phyloP scores from a whole-genome alignment of 169 alveolate genomes.

The Babesia gibsoni region DNA sequence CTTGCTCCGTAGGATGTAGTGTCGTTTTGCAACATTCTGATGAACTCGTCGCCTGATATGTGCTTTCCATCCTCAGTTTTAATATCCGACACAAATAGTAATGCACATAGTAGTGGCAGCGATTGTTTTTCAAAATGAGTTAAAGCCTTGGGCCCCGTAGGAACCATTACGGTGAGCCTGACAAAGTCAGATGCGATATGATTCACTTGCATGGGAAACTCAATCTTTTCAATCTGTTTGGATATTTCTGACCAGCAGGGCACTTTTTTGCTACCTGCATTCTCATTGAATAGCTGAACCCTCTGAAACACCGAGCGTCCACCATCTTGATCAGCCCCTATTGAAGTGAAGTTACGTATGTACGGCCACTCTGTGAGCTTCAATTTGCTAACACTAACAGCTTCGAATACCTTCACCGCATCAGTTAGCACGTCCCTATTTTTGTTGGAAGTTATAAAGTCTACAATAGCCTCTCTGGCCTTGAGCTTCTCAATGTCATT shows the following conservation, averaged over 20 bases:
- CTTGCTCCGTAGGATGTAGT: conserved; percentile 64
- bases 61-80: conserved; percentile 7
- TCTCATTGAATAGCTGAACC: conserved; percentile 11
- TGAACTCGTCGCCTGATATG: conserved; percentile 56
- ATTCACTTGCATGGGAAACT: conserved; percentile 64
- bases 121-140: conserved; percentile 42
- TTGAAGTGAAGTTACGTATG: conserved; percentile 41
- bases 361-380: conserved; percentile 49
- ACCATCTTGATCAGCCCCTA: not conserved
- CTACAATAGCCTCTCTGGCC: conserved; percentile 51
- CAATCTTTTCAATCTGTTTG: conserved; percentile 31
- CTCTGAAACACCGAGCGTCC: not conserved
- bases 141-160: conserved; percentile 31
- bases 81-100: conserved; percentile 67
- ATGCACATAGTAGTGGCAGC: conserved; percentile 54
- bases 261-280: not conserved
- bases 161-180: conserved; percentile 52
- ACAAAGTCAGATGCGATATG: conserved; percentile 70
- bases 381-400: conserved; percentile 35
- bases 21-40: conserved; percentile 44
- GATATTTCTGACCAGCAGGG: not conserved
- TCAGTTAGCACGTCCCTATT: conserved; percentile 52
- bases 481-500: conserved; percentile 52
- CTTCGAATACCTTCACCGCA: conserved; percentile 34
- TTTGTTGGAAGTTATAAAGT: conserved; percentile 21